Evolutionary conservation across 441 rosid genomes (phyloP), one percentile per base, ranked within the genome.

Genomic region (Metrosideros polymorpha): DNA sequence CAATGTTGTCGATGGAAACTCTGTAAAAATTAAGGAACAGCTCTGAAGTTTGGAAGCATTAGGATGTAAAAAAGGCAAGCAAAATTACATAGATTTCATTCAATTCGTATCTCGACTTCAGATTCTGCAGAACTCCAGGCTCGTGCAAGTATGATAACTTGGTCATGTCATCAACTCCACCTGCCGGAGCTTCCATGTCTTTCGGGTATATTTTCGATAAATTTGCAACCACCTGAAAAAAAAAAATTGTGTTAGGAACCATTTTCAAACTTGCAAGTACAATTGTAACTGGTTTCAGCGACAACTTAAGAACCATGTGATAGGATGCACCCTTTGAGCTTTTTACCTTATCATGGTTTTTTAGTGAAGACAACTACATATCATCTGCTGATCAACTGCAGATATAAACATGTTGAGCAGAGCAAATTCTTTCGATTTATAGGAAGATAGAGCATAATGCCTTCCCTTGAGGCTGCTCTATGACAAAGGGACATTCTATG

Each of bases 131-230:
- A 89, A 97, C 99, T 89, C 99, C 99, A 85, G 99, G 99, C 90
- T 97, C 99, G 71, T 97, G 99, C 89, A 97, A 89, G 89, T 97
- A 97, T 22, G 99, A 97, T 22, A 97, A 94, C 92, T 96, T 97
- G 86, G 99, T 96, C 99, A 97, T 97, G 93, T 96, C 99, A 95
- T 97, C 99, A 87, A 97, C 99, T 82, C 99, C 99, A 57, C 98
- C 99, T 35, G 99, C 93, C 57, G 99, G 98, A 89, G 99, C 99
- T 93, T 97, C 99, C 91, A 92, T 89, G 87, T 97, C 99, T 71
- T 95, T 96, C 50, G 99, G 99, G 88, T 95, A 96, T 89, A 96
- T 85, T 90, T 93, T 96, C 32, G 98, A 92, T 87, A 97, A 85
- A 61, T 89, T 93, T 82, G 95, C 94, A 39, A 92, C 94, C 84